phyloP scores from a whole-genome alignment of 2,329 filamentous ascomycete genomes.

The Cylindrodendrum hubeiense region DNA sequence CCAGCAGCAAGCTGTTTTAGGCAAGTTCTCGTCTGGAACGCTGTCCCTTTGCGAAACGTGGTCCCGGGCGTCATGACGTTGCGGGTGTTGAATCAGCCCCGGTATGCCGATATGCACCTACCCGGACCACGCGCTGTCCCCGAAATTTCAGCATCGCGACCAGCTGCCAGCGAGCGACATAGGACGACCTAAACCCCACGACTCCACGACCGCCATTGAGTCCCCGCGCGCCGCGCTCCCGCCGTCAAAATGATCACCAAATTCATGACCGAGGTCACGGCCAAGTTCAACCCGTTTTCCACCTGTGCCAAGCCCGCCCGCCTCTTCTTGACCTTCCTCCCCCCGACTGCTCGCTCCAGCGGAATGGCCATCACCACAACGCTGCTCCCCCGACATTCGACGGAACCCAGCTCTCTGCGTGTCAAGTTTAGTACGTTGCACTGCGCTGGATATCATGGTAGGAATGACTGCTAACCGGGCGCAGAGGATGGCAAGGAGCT shows the following conservation, averaged over 20 bases:
- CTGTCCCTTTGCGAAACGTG: conserved; percentile 39
- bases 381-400: conserved; percentile 77
- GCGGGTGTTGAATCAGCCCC: conserved; percentile 29
- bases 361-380: conserved; percentile 84
- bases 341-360: conserved; percentile 78
- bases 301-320: conserved; percentile 83
- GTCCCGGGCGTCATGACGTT: conserved; percentile 43
- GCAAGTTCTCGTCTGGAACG: conserved; percentile 8
- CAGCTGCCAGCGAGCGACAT: conserved; percentile 21
- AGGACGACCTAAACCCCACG: conserved; percentile 18
- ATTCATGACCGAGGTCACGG: conserved; percentile 86
- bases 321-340: conserved; percentile 87
- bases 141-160: conserved; percentile 42
- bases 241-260: conserved; percentile 79
- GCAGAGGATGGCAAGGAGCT: conserved; percentile 94
- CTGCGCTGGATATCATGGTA: neutral
- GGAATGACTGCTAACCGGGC: conserved; percentile 38
- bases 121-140: conserved; percentile 19
- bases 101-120: conserved; percentile 42
- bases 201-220: conserved; percentile 17
- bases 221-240: conserved; percentile 21
- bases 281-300: conserved; percentile 94
- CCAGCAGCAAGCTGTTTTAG: conserved; percentile 1
- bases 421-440: conserved; percentile 86
- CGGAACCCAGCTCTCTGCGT: conserved; percentile 75